Evolutionary conservation across 1,284 basidiomycete genomes (phyloP), one percentile per base, ranked within the genome.

Genomic region (Mycena sp.): DNA sequence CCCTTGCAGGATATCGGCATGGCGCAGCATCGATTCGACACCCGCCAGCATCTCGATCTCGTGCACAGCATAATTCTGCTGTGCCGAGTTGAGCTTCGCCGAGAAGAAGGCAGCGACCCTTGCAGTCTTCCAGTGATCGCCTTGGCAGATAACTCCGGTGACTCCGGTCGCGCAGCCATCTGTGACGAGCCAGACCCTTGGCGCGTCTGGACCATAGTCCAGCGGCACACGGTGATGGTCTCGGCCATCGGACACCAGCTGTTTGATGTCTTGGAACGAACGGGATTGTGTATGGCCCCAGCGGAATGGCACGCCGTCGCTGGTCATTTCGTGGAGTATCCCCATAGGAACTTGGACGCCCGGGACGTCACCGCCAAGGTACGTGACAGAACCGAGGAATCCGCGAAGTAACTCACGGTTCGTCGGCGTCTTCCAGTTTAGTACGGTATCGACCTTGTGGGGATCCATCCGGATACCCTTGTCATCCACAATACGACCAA

Each of bases 281-380:
- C 68, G 43, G 35, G 74, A 70, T 6, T 72, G 66, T 2, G 67
- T 71, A 12, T 44, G 49, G 0, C 43, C 66, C 71, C 73, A 74
- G 11, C 53, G 46, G 61, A 62, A 74, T 2, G 46, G 51, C 4
- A 43, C 44, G 0, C 45, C 53, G 17, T 57, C 56, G 4, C 68
- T 58, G 0, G 70, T 68, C 0, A 70, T 29, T 5, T 50, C 66
- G 12, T 65, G 64, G 19, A 75, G 53, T 2, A 70, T 54, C 6
- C 52, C 70, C 64, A 71, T 70, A 1, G 67, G 67, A 14, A 67
- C 53, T 4, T 49, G 45, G 14, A 70, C 56, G 0, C n/a, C 19
- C 2, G 53, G 32, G 19, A 64, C 51, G 30, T 70, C 63, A 14
- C 56, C 57, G 1, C 61, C 69, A 4, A 71, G 52, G 46, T 59